Conservation (phyloP, 2,329 filamentous ascomycete genomes). For the Xylariaceae sp. region DNA sequence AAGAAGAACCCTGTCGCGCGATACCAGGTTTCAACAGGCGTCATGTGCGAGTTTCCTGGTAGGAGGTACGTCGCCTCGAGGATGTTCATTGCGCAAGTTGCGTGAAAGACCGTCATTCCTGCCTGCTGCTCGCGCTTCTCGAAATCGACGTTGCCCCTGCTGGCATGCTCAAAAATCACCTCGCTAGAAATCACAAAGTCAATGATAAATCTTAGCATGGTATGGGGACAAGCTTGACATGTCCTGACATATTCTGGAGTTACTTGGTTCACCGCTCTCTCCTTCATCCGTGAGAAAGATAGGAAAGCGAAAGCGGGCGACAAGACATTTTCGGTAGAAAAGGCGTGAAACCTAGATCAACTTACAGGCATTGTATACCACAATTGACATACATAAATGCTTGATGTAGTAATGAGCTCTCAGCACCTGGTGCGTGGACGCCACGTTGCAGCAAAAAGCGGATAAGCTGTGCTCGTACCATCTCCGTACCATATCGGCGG, state of each 20-base stretch:
- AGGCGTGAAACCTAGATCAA: too few relatives aligned
- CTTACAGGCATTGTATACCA: too few relatives aligned
- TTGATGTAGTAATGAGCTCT: not conserved
- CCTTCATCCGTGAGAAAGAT: too few relatives aligned
- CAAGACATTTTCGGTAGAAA: too few relatives aligned
- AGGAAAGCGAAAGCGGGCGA: too few relatives aligned
- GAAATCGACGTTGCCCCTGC: constrained; percentile 13
- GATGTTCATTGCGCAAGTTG: constrained; percentile 10
- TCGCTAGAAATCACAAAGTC: constrained; percentile 12
- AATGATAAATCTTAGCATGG: too few relatives aligned
- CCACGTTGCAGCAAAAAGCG: not conserved
- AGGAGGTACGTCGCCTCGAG: constrained; percentile 8
- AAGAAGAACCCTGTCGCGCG: constrained; percentile 7
- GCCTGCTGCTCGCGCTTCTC: constrained; percentile 11
- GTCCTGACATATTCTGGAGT: too few relatives aligned
- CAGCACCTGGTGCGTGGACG: not conserved
- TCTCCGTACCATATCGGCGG: not conserved
- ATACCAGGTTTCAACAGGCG: not conserved
- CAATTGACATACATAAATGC: not conserved
- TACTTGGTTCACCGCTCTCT: too few relatives aligned
- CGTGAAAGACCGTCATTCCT: constrained; percentile 16
- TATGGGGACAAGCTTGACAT: too few relatives aligned
- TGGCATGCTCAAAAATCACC: not conserved
- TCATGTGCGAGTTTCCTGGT: constrained; percentile 7
- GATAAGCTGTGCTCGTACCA: constrained; percentile 1